Conservation (phyloP, 2,329 filamentous ascomycete species). For the Hypoxylon sp. region DNA sequence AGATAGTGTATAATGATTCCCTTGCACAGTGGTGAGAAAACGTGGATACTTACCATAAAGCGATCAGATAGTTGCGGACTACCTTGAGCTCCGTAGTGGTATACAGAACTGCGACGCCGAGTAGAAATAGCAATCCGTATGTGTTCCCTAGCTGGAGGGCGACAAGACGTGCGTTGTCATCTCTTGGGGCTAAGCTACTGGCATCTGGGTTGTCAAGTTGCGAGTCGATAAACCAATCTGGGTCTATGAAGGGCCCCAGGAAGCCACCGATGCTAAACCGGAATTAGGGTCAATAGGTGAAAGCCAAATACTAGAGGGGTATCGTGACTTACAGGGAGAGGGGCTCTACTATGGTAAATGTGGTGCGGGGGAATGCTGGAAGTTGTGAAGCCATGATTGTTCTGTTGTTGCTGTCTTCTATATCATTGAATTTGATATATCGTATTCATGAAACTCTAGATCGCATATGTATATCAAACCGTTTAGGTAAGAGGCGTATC, state of each 20-base stretch:
- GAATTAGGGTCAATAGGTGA: constrained; percentile 4
- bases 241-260: constrained; percentile 62
- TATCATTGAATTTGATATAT: too few relatives aligned
- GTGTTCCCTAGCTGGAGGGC: constrained; percentile 74
- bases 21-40: constrained; percentile 1
- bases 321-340: constrained; percentile 66
- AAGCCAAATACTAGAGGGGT: constrained; percentile 6
- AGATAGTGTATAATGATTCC: not conserved
- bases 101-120: constrained; percentile 70
- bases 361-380: constrained; percentile 68
- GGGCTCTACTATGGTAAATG: constrained; percentile 75
- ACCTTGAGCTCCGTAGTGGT: constrained; percentile 71
- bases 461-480: too few relatives aligned
- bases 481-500: too few relatives aligned
- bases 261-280: constrained; percentile 67
- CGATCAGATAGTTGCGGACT: constrained; percentile 72
- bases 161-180: constrained; percentile 62
- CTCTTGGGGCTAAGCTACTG: constrained; percentile 47
- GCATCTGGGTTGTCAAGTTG: constrained; percentile 58
- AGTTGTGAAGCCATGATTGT: constrained; percentile 68
- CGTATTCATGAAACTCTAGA: too few relatives aligned
- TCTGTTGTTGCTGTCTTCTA: too few relatives aligned
- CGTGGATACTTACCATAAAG: constrained; percentile 57
- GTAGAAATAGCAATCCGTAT: constrained; percentile 71
- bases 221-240: constrained; percentile 69